Evolutionary conservation across 495 filamentous ascomycete species (phyloP).

Genomic region (Barbatosphaeria neglecta): DNA sequence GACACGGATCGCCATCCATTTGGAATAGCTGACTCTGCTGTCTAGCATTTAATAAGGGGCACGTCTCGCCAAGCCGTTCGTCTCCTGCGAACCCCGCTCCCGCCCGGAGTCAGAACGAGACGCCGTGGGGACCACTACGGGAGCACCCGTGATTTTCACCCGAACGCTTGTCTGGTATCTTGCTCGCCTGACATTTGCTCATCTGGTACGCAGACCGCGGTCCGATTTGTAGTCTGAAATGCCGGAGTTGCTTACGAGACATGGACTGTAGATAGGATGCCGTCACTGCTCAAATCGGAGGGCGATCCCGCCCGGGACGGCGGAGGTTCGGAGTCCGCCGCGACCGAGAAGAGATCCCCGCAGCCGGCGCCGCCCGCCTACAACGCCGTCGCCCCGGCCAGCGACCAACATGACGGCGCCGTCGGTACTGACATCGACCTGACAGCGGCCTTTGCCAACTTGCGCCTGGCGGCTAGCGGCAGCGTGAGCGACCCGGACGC

Average conservation of each 20-base stretch:
- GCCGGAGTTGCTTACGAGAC: background rate
- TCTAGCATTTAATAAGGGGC: too few relatives aligned
- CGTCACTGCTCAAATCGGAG: background rate
- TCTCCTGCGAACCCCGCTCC: too few relatives aligned
- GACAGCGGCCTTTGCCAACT: slow-evolving; percentile 28
- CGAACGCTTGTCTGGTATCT: too few relatives aligned
- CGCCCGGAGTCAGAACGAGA: too few relatives aligned
- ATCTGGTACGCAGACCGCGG: too few relatives aligned
- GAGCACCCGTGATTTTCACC: too few relatives aligned
- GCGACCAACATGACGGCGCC: background rate
- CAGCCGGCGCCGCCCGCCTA: background rate
- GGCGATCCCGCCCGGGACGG: background rate
- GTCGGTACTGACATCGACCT: slow-evolving; percentile 11
- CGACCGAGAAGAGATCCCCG: too few relatives aligned
- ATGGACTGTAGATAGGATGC: background rate
- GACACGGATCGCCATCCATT: too few relatives aligned
- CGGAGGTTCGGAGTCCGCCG: background rate
- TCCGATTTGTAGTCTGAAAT: background rate
- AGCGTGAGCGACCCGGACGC: slow-evolving; percentile 13
- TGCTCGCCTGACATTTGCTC: too few relatives aligned
- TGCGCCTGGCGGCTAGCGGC: slow-evolving; percentile 14
- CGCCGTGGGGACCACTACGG: too few relatives aligned
- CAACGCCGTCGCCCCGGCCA: background rate
- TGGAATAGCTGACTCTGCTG: too few relatives aligned
- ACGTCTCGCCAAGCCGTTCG: too few relatives aligned